Conservation (phyloP, 768 basidiomycete genomes). For the Boletellus ananiceps region DNA sequence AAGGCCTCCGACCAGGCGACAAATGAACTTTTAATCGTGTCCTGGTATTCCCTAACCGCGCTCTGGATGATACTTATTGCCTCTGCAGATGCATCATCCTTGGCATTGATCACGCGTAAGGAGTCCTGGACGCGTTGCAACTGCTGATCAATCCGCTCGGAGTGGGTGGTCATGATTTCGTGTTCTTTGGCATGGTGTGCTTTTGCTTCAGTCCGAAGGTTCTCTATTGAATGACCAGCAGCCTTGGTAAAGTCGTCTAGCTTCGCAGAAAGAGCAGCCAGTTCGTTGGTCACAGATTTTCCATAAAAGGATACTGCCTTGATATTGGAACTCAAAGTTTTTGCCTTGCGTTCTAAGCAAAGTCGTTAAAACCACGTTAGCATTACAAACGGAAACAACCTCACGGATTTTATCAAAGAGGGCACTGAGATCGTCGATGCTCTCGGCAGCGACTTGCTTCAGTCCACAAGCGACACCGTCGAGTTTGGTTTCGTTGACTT, state of each 20-base stretch:
- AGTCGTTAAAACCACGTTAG: slow-evolving; percentile 5
- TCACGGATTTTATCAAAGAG: slow-evolving; percentile 83
- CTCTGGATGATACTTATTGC: slow-evolving; percentile 46
- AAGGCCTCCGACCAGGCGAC: slow-evolving; percentile 53
- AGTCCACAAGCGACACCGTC: slow-evolving; percentile 70
- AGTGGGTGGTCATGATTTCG: slow-evolving; percentile 46
- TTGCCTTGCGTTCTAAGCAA: slow-evolving; percentile 65
- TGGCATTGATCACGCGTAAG: slow-evolving; percentile 49
- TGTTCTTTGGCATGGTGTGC: slow-evolving; percentile 54
- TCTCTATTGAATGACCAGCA: slow-evolving; percentile 48
- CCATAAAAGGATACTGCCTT: slow-evolving; percentile 61
- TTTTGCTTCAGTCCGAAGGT: slow-evolving; percentile 53
- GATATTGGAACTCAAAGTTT: slow-evolving; percentile 58
- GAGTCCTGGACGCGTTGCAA: slow-evolving; percentile 49
- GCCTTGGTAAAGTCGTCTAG: slow-evolving; percentile 60
- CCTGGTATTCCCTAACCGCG: slow-evolving; percentile 49
- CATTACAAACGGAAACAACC: slow-evolving; percentile 17
- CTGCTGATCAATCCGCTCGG: slow-evolving; percentile 54
- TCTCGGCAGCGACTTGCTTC: slow-evolving; percentile 61
- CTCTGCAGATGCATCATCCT: slow-evolving; percentile 52
- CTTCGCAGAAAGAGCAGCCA: slow-evolving; percentile 49
- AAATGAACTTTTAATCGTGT: slow-evolving; percentile 49
- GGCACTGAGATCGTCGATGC: slow-evolving; percentile 61
- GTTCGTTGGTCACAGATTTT: slow-evolving; percentile 50
- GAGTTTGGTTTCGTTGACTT: slow-evolving; percentile 64